Conservation (phyloP, 2,329 filamentous ascomycete species). For the Fusarium begoniae region DNA sequence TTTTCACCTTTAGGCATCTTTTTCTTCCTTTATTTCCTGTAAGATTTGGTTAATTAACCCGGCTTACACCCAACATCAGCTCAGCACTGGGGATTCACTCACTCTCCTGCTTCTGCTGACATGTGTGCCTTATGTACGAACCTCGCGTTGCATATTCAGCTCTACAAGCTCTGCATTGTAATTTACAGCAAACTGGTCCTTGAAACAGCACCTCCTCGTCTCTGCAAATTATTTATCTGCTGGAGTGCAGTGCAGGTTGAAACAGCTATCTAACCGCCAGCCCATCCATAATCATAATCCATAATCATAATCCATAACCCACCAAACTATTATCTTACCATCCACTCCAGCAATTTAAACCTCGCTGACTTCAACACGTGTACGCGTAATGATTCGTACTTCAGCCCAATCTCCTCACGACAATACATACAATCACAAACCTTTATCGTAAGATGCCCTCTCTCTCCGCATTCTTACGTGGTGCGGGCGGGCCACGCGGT, state of each 20-base stretch:
- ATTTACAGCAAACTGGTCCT: not conserved
- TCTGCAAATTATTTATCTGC: not conserved
- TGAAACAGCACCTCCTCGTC: not conserved
- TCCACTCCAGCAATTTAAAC: not conserved
- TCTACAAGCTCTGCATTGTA: not conserved
- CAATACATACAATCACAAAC: not conserved
- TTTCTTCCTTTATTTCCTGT: not conserved
- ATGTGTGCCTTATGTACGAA: not conserved
- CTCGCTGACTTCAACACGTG: not conserved
- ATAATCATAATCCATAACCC: not conserved
- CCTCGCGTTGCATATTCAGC: not conserved
- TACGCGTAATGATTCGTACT: not conserved
- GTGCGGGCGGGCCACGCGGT: not conserved
- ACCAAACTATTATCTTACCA: conserved; percentile 22
- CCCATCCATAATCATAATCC: not conserved
- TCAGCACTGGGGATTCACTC: not conserved
- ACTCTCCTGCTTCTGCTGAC: not conserved
- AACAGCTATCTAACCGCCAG: not conserved
- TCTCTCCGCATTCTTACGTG: not conserved
- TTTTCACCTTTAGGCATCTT: not conserved
- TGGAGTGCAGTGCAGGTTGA: not conserved
- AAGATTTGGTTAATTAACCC: not conserved
- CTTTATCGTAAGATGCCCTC: not conserved
- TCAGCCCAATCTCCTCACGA: not conserved
- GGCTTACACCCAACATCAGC: not conserved